Evolutionary conservation across 495 filamentous ascomycete genomes (phyloP).

Genomic region (Penicillium bialowiezense): DNA sequence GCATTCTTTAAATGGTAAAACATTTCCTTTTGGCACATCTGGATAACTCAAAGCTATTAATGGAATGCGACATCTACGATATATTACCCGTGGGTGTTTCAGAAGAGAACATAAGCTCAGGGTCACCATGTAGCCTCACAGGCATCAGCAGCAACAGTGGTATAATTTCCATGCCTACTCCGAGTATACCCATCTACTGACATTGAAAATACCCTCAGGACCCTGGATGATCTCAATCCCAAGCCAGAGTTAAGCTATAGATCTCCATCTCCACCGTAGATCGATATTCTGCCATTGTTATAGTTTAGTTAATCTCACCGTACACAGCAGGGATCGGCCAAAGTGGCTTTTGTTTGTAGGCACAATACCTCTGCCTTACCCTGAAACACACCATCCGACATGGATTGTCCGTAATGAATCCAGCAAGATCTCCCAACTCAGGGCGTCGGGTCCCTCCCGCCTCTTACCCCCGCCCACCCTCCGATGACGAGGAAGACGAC

Average conservation of each 20-base stretch:
- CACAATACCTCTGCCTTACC: not conserved
- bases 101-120: too few relatives aligned
- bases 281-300: conserved; percentile 4
- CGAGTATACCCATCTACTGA: too few relatives aligned
- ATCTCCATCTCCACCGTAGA: conserved; percentile 3
- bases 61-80: not conserved
- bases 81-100: too few relatives aligned
- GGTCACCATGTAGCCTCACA: too few relatives aligned
- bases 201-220: too few relatives aligned
- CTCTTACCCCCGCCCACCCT: conserved; percentile 17
- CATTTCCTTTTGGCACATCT: too few relatives aligned
- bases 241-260: not conserved
- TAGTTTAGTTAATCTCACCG: conserved; percentile 3
- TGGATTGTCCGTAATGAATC: conserved; percentile 24
- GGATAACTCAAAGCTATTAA: not conserved
- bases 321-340: conserved; percentile 4
- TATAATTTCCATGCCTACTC: too few relatives aligned
- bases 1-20: too few relatives aligned
- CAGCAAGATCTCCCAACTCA: conserved; percentile 28
- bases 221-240: too few relatives aligned
- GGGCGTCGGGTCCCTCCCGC: conserved; percentile 25
- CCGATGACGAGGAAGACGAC: conserved; percentile 23
- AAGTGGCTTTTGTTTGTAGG: conserved; percentile 6
- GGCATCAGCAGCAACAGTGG: too few relatives aligned
- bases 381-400: conserved; percentile 5